Base-by-base conservation (phyloP, 345 rosid genomes). In the Aegle marmelos region DNA sequence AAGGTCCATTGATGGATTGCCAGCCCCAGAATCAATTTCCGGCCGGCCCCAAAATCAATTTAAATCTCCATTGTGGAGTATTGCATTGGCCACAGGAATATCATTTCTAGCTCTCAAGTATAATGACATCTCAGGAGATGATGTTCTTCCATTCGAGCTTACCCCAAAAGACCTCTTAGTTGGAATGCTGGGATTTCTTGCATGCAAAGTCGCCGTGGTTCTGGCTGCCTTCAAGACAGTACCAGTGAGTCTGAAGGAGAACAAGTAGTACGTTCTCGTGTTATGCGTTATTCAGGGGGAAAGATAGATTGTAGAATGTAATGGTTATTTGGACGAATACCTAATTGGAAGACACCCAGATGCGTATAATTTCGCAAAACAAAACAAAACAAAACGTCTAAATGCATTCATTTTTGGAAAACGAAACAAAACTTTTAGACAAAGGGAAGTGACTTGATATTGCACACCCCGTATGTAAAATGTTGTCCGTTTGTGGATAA, bases 141-240 rank as follows among this genome's bases (percentile, higher is more conserved):
- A 11, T 7, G 24, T 48, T 54, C 25, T 41, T 71, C 45, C 84
- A 1, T 54, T 31, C 68, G 75, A 41, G 37, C 78, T 93, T 53
- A 85, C 91, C 41, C 88, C 98, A 0, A 89, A 68, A 80, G 94
- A 95, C 68, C 84, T 95, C n/a, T n/a, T 90, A 75, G 76, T 82
- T 4, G 99, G 99, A 37, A 89, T 88, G 93, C 66, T 86, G 66
- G 99, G 97, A 57, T 95, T 95, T 83, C 88, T 95, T 59, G 89
- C 83, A 17, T 92, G 98, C 81, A 95, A 93, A 88, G 93, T 87
- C 2, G 95, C 98, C 0, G 99, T 91, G 45, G 79, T 95, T 78
- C 76, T 92, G 79, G 96, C 99, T 22, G 92, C 98, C 33, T 86
- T 95, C 37, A 95, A 87, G 81, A 92, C 98, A 13, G 25, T 89